These are phyloP conservation scores for Phytopythium mirpurense DNA, from an alignment of 352 stramenopile species.

Conservation along the genomic window DNA sequence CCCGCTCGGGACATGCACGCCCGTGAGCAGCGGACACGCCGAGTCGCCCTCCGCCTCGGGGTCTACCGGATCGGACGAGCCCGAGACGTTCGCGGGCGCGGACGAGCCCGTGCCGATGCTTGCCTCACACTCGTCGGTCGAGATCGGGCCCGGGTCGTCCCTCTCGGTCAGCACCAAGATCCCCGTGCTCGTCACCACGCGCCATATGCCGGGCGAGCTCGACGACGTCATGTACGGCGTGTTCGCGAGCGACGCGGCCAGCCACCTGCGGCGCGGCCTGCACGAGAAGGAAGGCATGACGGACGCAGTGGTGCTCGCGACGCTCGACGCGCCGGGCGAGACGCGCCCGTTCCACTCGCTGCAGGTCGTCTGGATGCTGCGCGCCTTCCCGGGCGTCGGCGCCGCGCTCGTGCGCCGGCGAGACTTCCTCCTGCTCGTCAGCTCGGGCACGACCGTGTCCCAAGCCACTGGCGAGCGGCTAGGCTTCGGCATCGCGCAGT, in stretches of 20 bases:
- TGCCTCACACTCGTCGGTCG: constrained; percentile 9
- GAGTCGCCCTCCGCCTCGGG: background rate
- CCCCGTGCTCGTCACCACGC: constrained; percentile 25
- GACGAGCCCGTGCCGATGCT: background rate
- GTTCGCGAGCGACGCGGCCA: constrained; percentile 31
- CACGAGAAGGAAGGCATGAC: constrained; percentile 31
- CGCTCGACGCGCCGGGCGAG: constrained; percentile 27
- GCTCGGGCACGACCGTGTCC: constrained; percentile 25
- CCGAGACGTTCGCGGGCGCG: background rate
- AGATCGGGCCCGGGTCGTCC: constrained; percentile 38
- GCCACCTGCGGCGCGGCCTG: constrained; percentile 20
- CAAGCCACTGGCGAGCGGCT: constrained; percentile 30
- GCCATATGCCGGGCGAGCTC: constrained; percentile 31
- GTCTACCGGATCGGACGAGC: background rate
- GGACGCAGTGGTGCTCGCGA: constrained; percentile 34
- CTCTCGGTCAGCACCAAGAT: constrained; percentile 36
- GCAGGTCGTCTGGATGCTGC: constrained; percentile 40
- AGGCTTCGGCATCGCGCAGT: constrained; percentile 38
- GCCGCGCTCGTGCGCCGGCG: constrained; percentile 24
- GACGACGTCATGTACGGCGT: constrained; percentile 51
- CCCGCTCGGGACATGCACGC: too few species aligned
- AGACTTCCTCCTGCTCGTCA: constrained; percentile 35
- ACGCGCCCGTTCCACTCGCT: constrained; percentile 39
- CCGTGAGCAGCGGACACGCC: background rate
- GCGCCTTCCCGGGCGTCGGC: constrained; percentile 21